A percentile compares a stretch with the other conserved stretches of the same genome.
phyloP scores from a whole-genome alignment of 2,329 filamentous ascomycete genomes.

The Calonectria fujianensis region DNA sequence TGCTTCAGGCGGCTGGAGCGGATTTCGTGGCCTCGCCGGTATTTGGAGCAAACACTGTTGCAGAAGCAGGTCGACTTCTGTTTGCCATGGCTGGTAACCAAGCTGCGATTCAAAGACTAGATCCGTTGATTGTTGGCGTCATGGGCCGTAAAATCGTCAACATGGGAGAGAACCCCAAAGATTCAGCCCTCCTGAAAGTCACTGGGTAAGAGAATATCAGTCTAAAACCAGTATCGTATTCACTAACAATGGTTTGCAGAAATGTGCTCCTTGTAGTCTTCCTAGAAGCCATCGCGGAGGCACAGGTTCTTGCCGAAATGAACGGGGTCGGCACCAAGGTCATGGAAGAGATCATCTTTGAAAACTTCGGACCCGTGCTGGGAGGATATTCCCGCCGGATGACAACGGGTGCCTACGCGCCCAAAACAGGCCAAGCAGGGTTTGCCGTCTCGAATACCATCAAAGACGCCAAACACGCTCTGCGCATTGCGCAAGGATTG shows the following conservation, averaged over 20 bases:
- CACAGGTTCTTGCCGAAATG: slow-evolving; percentile 4
- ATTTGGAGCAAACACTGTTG: slow-evolving; percentile 11
- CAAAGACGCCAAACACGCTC: slow-evolving; percentile 9
- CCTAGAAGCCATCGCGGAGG: slow-evolving; percentile 5
- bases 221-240: no score
- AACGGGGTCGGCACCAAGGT: slow-evolving; percentile 8
- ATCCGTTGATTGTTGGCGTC: neutral
- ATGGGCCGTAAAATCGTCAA: slow-evolving; percentile 13
- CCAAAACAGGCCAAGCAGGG: slow-evolving; percentile 5
- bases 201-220: neutral
- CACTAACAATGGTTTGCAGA: neutral
- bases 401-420: slow-evolving; percentile 18
- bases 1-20: neutral
- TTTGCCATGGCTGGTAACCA: slow-evolving; percentile 14
- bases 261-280: slow-evolving; percentile 9
- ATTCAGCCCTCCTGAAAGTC: slow-evolving; percentile 9
- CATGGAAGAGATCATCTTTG: slow-evolving; percentile 19
- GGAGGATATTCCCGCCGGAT: slow-evolving; percentile 9
- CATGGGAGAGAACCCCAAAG: slow-evolving; percentile 12
- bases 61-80: slow-evolving; percentile 3
- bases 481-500: neutral
- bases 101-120: slow-evolving; percentile 7
- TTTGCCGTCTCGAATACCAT: slow-evolving; percentile 16
- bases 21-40: neutral
- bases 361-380: slow-evolving; percentile 6